Conservation (phyloP, 352 stramenopile species). For the Phytophthora chlamydospora region DNA sequence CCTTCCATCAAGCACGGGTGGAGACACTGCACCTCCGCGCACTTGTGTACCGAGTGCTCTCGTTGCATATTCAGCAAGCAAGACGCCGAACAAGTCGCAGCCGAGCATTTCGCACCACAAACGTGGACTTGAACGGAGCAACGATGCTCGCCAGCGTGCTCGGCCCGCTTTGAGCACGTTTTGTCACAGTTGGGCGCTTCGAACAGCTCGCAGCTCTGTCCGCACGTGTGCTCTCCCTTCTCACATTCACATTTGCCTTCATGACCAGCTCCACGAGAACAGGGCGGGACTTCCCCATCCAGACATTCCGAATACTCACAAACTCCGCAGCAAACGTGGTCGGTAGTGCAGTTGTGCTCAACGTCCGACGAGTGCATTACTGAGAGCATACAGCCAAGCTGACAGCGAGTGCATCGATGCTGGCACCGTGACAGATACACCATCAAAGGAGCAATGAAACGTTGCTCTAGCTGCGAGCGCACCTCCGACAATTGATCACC, state of each 20-base stretch:
- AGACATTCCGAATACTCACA: slow-evolving; percentile 45
- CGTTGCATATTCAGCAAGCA: slow-evolving; percentile 57
- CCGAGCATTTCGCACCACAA: slow-evolving; percentile 45
- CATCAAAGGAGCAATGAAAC: background rate
- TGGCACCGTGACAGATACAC: slow-evolving; percentile 52
- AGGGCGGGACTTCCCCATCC: slow-evolving; percentile 16
- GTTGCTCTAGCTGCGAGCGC: slow-evolving; percentile 20
- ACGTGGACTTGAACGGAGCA: slow-evolving; percentile 52
- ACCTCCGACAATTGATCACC: slow-evolving; percentile 25
- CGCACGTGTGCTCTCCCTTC: slow-evolving; percentile 55
- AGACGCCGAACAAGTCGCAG: slow-evolving; percentile 29
- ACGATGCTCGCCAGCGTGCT: slow-evolving; percentile 34
- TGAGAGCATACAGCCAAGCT: slow-evolving; percentile 64
- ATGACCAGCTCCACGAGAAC: slow-evolving; percentile 47
- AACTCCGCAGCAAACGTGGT: slow-evolving; percentile 37
- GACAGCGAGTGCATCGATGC: slow-evolving; percentile 45
- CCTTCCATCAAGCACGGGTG: slow-evolving; percentile 53
- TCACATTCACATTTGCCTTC: slow-evolving; percentile 56
- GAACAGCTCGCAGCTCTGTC: slow-evolving; percentile 29
- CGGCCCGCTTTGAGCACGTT: slow-evolving; percentile 37
- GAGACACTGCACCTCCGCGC: slow-evolving; percentile 52
- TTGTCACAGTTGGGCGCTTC: slow-evolving; percentile 48
- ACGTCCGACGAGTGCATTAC: slow-evolving; percentile 24
- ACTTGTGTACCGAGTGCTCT: slow-evolving; percentile 58
- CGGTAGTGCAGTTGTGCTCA: slow-evolving; percentile 44